Evolutionary conservation across 1,284 basidiomycete genomes (phyloP).

Genomic region (Pascua guehoae): DNA sequence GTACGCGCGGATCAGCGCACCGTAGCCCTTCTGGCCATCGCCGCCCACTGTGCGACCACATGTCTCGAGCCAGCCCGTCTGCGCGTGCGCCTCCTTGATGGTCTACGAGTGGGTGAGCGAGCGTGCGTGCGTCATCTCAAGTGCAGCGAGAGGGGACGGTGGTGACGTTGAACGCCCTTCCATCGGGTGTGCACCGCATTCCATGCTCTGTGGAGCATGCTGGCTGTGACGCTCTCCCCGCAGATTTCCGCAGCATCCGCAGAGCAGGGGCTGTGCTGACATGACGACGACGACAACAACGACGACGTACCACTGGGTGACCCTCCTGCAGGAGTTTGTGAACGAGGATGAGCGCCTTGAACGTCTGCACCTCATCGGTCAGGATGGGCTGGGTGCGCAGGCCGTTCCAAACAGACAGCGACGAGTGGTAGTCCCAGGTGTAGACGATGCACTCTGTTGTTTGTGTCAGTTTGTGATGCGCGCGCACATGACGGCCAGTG

Average conservation of each 20-base stretch:
- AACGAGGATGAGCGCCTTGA: conserved; percentile 91
- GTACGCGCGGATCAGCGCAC: conserved; percentile 84
- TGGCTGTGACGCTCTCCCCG: too few relatives aligned
- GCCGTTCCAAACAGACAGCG: conserved; percentile 92
- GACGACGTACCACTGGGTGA: conserved; percentile 72
- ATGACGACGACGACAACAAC: background rate
- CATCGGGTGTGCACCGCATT: background rate
- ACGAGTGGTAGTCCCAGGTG: conserved; percentile 98
- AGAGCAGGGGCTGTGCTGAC: background rate
- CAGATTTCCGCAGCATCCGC: background rate
- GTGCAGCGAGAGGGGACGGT: background rate
- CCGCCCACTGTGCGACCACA: conserved; percentile 80
- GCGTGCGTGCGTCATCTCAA: too few relatives aligned
- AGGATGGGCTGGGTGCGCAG: conserved; percentile 90
- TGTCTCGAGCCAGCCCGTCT: conserved; percentile 93
- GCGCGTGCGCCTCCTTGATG: conserved; percentile 90
- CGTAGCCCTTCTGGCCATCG: conserved; percentile 80
- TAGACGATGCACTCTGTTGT: conserved; percentile 86
- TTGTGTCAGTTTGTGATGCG: too few relatives aligned
- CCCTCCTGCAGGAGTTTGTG: conserved; percentile 95
- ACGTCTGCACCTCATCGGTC: conserved; percentile 91
- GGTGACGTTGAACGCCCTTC: too few relatives aligned
- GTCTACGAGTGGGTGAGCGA: conserved; percentile 56
- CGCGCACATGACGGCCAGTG: too few relatives aligned
- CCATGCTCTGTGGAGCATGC: background rate